These are phyloP conservation scores for Plasmodium coatneyi DNA, from an alignment of 169 alveolate genomes.

Conservation along the genomic window DNA sequence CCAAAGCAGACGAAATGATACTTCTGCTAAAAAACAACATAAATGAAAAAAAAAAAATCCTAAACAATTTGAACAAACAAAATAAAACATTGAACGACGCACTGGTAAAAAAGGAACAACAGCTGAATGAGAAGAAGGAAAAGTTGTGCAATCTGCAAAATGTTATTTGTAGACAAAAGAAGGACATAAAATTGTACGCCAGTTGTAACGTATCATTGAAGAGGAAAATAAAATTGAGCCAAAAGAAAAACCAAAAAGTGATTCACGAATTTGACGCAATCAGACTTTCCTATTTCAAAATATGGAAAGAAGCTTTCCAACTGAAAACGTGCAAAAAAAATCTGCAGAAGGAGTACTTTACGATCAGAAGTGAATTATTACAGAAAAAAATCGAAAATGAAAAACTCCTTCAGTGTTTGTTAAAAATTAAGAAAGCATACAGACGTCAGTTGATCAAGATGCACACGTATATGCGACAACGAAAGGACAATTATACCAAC, in stretches of 20 bases:
- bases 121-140: constrained; percentile 18
- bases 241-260: constrained; percentile 24
- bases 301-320: constrained; percentile 34
- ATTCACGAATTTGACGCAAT: constrained; percentile 15
- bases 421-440: constrained; percentile 15
- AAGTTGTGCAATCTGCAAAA: constrained; percentile 5
- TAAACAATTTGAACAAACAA: constrained; percentile 26
- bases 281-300: constrained; percentile 25
- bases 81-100: constrained; percentile 1
- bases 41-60: constrained; percentile 52
- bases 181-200: constrained; percentile 18
- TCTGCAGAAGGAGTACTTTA: constrained; percentile 18
- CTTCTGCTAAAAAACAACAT: constrained; percentile 16
- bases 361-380: constrained; percentile 33
- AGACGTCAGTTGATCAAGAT: constrained; percentile 23
- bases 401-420: constrained; percentile 32
- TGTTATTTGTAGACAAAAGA: constrained; percentile 16
- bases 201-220: constrained; percentile 6
- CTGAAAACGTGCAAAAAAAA: constrained; percentile 23
- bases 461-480: not conserved
- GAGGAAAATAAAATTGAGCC: constrained; percentile 3
- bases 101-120: constrained; percentile 26
- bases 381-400: constrained; percentile 65
- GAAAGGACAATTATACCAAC: not conserved
- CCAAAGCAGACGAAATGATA: constrained; percentile 44